Percentiles rank a stretch among this genome's conserved stretches.
Conservation (phyloP, 805 yeast genomes). For the Metschnikowia noctiluminum region DNA sequence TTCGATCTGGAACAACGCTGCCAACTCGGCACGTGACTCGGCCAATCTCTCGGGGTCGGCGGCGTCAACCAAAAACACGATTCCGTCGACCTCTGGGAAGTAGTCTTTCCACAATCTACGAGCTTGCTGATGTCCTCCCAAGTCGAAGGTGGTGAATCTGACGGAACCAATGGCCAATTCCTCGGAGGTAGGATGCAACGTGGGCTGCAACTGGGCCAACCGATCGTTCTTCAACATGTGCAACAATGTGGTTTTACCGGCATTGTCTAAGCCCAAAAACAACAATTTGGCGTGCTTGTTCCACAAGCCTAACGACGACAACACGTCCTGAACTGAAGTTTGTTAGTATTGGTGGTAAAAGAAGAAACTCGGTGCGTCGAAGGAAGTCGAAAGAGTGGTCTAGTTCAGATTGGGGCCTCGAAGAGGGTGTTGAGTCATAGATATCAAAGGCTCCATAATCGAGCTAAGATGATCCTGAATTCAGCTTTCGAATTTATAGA, state of each 20-base stretch:
- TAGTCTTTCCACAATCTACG: constrained; percentile 99
- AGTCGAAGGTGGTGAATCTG: constrained; percentile 94
- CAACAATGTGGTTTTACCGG: constrained; percentile 45
- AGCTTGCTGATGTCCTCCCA: constrained; percentile 98
- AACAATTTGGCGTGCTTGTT: constrained; percentile 47
- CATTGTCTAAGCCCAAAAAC: constrained; percentile 46
- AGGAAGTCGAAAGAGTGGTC: too few relatives aligned
- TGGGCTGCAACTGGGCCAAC: constrained; percentile 95
- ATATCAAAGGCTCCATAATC: too few relatives aligned
- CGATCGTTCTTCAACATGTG: constrained; percentile 78
- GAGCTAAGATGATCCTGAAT: too few relatives aligned
- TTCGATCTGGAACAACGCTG: constrained; percentile 87
- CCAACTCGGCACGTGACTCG: constrained; percentile 93
- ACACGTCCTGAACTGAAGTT: constrained; percentile 41
- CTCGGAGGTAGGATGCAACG: constrained; percentile 97
- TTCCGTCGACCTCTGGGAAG: constrained; percentile 98
- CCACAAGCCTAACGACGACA: constrained; percentile 47
- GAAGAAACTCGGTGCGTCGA: too few relatives aligned
- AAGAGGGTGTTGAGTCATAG: too few relatives aligned
- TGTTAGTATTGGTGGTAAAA: constrained; percentile 17
- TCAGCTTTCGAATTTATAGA: too few relatives aligned
- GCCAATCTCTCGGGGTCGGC: constrained; percentile 95
- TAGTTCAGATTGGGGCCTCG: too few relatives aligned
- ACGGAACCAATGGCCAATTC: constrained; percentile 96
- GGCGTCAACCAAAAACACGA: constrained; percentile 93